These are phyloP conservation scores for Hydnomerulius pinastri DNA, from an alignment of 768 basidiomycete genomes.

Conservation along the genomic window DNA sequence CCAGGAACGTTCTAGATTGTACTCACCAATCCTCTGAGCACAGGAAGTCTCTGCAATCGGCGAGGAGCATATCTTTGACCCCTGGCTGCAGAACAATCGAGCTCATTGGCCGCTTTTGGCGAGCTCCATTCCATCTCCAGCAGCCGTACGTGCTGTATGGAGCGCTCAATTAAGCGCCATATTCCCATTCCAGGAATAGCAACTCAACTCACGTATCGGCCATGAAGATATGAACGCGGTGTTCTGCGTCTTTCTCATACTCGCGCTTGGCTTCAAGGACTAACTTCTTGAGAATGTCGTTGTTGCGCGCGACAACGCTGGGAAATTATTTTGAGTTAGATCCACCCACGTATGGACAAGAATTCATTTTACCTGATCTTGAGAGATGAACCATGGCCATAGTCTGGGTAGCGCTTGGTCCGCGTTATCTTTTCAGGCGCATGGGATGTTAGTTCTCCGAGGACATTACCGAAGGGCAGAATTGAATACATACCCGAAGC, in stretches of 20 bases:
- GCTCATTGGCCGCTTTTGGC: constrained; percentile 88
- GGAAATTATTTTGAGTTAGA: constrained; percentile 9
- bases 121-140: constrained; percentile 89
- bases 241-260: constrained; percentile 89
- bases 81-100: constrained; percentile 91
- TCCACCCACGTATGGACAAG: constrained; percentile 19
- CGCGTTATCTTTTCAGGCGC: constrained; percentile 64
- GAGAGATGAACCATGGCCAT: constrained; percentile 69
- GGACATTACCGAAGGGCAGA: constrained; percentile 10
- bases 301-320: constrained; percentile 86
- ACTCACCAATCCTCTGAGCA: constrained; percentile 83
- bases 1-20: constrained; percentile 17
- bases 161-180: constrained; percentile 2
- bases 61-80: constrained; percentile 87
- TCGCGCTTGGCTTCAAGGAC: constrained; percentile 86
- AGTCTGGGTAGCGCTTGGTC: constrained; percentile 74
- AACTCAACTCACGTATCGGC: constrained; percentile 79
- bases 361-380: constrained; percentile 67
- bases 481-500: constrained; percentile 60
- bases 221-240: constrained; percentile 87
- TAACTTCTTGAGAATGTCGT: constrained; percentile 84
- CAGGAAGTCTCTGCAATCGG: constrained; percentile 85
- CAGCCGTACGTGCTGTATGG: constrained; percentile 60
- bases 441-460: constrained; percentile 23
- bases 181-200: constrained; percentile 8